Evolutionary conservation across 257 asterid species (phyloP), one percentile per base, ranked within the genome.

Genomic region (Ilex asprella): DNA sequence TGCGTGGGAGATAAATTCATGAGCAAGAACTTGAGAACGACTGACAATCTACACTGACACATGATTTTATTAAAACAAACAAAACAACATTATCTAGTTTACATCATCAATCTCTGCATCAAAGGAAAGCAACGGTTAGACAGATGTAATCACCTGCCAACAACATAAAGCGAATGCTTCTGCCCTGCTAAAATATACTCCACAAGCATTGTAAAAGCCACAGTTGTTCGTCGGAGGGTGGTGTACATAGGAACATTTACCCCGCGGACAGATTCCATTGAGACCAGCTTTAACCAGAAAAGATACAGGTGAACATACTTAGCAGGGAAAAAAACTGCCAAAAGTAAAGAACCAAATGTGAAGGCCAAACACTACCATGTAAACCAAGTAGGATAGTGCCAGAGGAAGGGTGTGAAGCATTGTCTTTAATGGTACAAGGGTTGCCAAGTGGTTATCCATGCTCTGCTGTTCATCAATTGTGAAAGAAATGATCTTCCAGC

Each of bases 191-290:
- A 21, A 63, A 64, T 1, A 51, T 58, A 70, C 61, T 70, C 75
- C 16, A 65, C 59, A n/a, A 70, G 13, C 75, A 70, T 64, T 43
- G 75, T 70, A 59, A 70, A 64, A 35, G 68, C 49, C 21, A 70
- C 62, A 12, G 66, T 64, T 3, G 75, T 70, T 7, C 75, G 64
- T 53, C 75, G 64, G 43, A 70, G 68, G 35, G 67, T 39, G 0
- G 75, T 70, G 54, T 70, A 70, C 75, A 70, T 70, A 21, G 67
- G 75, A 47, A 70, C 61, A 43, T 55, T 70, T 53, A 65, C 64
- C 21, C 61, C 66, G 9, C 75, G 70, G 32, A 70, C 58, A 6
- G 75, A 58, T 59, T 64, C 75, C 75, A 70, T 70, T n/a, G 75
- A 70, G 8, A 70, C 61, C 35, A 70, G 58, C 75, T 70, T 15